These are phyloP conservation scores for Niebla homalea DNA, from an alignment of 495 filamentous ascomycete species.

Conservation along the genomic window DNA sequence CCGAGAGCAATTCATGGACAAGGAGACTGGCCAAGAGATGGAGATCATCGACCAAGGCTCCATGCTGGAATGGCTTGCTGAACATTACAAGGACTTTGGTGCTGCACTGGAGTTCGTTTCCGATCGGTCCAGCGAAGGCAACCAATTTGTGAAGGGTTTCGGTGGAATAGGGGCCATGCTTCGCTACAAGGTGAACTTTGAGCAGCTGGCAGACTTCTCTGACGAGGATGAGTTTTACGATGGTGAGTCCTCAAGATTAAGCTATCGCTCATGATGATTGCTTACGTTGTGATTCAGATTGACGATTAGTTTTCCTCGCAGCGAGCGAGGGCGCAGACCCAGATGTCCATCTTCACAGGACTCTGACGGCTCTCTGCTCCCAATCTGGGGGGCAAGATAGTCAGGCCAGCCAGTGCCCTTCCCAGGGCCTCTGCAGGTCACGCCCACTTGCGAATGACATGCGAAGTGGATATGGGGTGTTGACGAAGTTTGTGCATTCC, in stretches of 20 bases:
- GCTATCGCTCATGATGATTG: slow-evolving; percentile 1
- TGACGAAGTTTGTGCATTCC: too few species aligned
- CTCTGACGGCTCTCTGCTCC: slow-evolving; percentile 45
- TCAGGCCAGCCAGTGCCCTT: background rate
- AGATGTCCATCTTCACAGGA: slow-evolving; percentile 50
- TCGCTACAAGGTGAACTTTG: slow-evolving; percentile 99
- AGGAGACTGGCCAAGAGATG: slow-evolving; percentile 92
- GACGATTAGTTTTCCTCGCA: slow-evolving; percentile 86
- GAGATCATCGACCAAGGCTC: slow-evolving; percentile 71
- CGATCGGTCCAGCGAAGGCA: slow-evolving; percentile 90
- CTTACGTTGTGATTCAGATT: slow-evolving; percentile 46
- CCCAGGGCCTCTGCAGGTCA: background rate
- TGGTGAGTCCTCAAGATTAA: slow-evolving; percentile 36
- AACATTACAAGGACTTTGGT: slow-evolving; percentile 95
- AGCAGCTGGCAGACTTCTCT: slow-evolving; percentile 86
- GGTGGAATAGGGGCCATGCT: slow-evolving; percentile 95
- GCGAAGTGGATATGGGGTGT: too few species aligned
- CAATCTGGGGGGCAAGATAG: background rate
- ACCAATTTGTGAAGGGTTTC: slow-evolving; percentile 99
- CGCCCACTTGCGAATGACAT: slow-evolving; percentile 1
- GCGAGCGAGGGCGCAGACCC: slow-evolving; percentile 71
- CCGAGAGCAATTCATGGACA: slow-evolving; percentile 82
- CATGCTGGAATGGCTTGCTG: slow-evolving; percentile 97
- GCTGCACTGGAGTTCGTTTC: slow-evolving; percentile 96
- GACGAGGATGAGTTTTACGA: slow-evolving; percentile 99